These are phyloP conservation scores for Boletus fagicola DNA, from an alignment of 768 basidiomycete species.

Conservation along the genomic window DNA sequence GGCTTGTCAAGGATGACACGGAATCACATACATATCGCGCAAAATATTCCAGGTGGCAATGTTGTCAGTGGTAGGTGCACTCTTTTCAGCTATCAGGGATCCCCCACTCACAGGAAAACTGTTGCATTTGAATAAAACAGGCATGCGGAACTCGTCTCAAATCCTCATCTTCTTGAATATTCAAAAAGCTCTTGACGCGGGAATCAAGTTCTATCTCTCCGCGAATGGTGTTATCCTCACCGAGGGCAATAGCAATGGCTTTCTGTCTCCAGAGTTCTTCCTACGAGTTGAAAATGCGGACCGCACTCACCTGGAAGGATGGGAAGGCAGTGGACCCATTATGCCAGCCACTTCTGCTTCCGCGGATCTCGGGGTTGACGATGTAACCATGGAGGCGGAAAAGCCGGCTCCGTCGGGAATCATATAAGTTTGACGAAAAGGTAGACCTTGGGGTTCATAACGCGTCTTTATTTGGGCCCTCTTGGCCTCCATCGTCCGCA, in stretches of 20 bases:
- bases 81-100: not conserved
- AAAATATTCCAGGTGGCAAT: constrained; percentile 62
- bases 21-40: constrained; percentile 92
- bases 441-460: not conserved
- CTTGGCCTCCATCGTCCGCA: not conserved
- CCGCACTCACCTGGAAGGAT: constrained; percentile 20
- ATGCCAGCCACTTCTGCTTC: not conserved
- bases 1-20: constrained; percentile 84
- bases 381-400: not conserved
- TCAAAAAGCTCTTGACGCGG: constrained; percentile 62
- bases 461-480: not conserved
- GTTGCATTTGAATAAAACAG: constrained; percentile 38
- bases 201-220: constrained; percentile 74
- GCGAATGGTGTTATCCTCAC: constrained; percentile 89
- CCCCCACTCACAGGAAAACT: not conserved
- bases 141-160: constrained; percentile 77
- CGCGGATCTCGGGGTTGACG: not conserved
- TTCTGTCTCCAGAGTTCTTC: constrained; percentile 65
- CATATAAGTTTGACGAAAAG: not conserved
- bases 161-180: constrained; percentile 83
- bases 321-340: constrained; percentile 16
- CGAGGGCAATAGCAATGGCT: constrained; percentile 66
- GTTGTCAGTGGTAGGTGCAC: constrained; percentile 71
- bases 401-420: not conserved
- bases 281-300: constrained; percentile 54